A percentile compares a stretch with the other conserved stretches of the same genome.
Conservation (phyloP, 2,329 filamentous ascomycete species). For the Penicillium corylophilum region DNA sequence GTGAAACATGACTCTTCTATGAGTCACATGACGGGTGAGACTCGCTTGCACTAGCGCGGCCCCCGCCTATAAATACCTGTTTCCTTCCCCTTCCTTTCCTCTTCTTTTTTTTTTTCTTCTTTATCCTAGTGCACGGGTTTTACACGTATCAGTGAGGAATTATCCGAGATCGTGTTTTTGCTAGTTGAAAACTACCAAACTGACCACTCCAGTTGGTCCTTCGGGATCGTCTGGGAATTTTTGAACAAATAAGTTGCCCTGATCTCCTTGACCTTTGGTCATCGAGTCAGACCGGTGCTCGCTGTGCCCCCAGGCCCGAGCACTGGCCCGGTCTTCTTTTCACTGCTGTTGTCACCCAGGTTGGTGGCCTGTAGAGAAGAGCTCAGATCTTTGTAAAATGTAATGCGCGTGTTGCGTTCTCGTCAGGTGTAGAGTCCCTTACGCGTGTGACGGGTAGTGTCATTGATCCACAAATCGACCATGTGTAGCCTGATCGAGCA, state of each 20-base stretch:
- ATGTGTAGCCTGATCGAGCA: too few species aligned
- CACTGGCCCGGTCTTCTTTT: slow-evolving; percentile 36
- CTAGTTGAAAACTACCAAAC: slow-evolving; percentile 82
- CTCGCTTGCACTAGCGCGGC: slow-evolving; percentile 33
- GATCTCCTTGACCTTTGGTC: slow-evolving; percentile 17
- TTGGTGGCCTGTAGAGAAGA: slow-evolving; percentile 41
- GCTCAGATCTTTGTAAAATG: slow-evolving; percentile 12
- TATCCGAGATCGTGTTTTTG: slow-evolving; percentile 85
- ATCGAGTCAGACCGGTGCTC: slow-evolving; percentile 20
- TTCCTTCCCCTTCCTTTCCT: slow-evolving; percentile 14
- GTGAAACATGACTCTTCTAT: neutral
- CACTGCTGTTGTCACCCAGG: slow-evolving; percentile 37
- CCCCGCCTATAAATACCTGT: slow-evolving; percentile 23
- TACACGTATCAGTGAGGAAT: slow-evolving; percentile 84
- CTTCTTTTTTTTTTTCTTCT: slow-evolving; percentile 38
- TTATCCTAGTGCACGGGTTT: slow-evolving; percentile 61
- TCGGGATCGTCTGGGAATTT: slow-evolving; percentile 73
- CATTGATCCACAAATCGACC: neutral
- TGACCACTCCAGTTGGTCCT: slow-evolving; percentile 73
- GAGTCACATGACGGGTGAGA: neutral
- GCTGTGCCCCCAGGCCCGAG: neutral
- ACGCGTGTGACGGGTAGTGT: too few species aligned
- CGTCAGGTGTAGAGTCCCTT: too few species aligned
- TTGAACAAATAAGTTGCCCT: slow-evolving; percentile 54
- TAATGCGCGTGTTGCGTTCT: too few species aligned